Base-by-base conservation (phyloP, 2,329 filamentous ascomycete genomes). In the Fusarium pseudonygamai region DNA sequence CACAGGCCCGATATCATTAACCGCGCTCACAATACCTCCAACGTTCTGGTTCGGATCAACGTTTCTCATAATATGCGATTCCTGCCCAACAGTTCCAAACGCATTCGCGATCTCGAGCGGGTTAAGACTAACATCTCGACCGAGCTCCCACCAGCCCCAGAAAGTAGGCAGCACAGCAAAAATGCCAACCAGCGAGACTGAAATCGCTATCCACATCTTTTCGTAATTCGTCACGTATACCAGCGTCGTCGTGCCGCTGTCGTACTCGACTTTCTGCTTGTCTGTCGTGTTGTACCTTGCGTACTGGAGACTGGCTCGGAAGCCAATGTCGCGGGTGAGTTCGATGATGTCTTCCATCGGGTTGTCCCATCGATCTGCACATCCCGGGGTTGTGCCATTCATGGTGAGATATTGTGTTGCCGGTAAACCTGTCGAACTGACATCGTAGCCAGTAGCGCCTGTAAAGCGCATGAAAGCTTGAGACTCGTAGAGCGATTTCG, bases 61-160 rank as follows among this genome's bases (percentile, higher is more conserved):
- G 3, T 66, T 61, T 7, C 42, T 49, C 67, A 77, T 72, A 7
- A 77, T 53, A 43, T 73, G 73, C 8, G 70, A 47, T 26, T 77
- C 70, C 6, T 76, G 57, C 1, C 45, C 59, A 10, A 72, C 49
- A 1, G 64, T 74, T 14, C 72, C 72, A 43, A 77, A 77, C 7
- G 74, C 75, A 39, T 76, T 77, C 5, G 74, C 74, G 14, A 77
- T 71, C 52, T 77, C 74, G 1, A 77, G 49, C 1, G 74, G 75
- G 15, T 72, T 77, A 1, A 77, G 40, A 32, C 74, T 77, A 4
- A 77, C 75, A n/a, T 70, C 70, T 49, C 74, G 56, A 1, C 74
- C 75, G 5, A 77, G 53, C 28, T 77, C 74, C 75, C 75, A 77
- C 75, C 75, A 77, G 4, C 75, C 75, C 74, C 72, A 77, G 36